Evolutionary conservation across 768 basidiomycete genomes (phyloP).

Genomic region (Phlebiopsis flavidoalba): DNA sequence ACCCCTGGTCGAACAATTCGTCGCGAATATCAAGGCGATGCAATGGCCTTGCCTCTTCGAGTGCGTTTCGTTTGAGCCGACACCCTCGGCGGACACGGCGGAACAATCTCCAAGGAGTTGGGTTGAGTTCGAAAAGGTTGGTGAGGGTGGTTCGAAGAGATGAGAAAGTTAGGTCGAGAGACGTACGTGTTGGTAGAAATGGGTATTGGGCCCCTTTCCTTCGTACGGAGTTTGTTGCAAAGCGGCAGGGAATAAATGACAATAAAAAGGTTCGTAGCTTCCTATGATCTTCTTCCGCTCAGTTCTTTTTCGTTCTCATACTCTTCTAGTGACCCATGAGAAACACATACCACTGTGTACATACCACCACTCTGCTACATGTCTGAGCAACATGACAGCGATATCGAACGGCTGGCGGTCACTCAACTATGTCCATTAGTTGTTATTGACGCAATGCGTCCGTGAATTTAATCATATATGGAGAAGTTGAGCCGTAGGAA

Average conservation of each 20-base stretch:
- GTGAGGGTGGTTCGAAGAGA: slow-evolving; percentile 68
- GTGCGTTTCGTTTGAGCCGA: slow-evolving; percentile 54
- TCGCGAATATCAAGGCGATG: slow-evolving; percentile 64
- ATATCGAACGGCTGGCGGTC: too few species aligned
- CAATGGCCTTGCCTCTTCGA: slow-evolving; percentile 72
- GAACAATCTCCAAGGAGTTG: slow-evolving; percentile 28
- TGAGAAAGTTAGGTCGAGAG: slow-evolving; percentile 53
- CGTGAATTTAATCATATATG: too few species aligned
- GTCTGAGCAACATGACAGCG: too few species aligned
- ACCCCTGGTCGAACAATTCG: slow-evolving; percentile 63
- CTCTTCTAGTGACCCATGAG: background rate
- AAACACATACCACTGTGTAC: too few species aligned
- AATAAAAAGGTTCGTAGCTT: background rate
- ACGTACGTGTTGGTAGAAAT: slow-evolving; percentile 53
- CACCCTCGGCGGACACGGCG: slow-evolving; percentile 13
- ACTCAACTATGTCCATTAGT: too few species aligned
- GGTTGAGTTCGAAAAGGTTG: slow-evolving; percentile 35
- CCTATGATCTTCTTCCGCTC: background rate
- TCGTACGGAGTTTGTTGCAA: too few species aligned
- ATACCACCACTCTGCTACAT: background rate
- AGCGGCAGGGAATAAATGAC: slow-evolving; percentile 25
- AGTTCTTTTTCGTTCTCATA: background rate
- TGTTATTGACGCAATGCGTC: too few species aligned
- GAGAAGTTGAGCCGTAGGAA: too few species aligned
- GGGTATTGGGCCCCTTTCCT: slow-evolving; percentile 70